Evolutionary conservation across 139 green algal genomes (phyloP).

Genomic region (Deuterostichococcus epilithicus): DNA sequence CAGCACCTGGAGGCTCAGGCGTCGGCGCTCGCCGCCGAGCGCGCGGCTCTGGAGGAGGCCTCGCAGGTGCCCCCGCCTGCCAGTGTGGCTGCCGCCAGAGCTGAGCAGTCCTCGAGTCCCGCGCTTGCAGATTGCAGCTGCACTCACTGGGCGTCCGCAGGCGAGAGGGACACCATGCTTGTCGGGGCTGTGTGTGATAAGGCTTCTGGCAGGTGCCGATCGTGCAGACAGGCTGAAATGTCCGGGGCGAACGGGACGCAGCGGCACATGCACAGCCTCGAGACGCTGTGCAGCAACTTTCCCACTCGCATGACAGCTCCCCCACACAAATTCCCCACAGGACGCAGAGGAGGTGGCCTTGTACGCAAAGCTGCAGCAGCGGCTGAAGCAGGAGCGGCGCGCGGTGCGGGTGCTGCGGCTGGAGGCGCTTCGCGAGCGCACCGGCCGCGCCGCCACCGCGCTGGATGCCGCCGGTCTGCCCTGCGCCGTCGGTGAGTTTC

Average conservation of each 20-base stretch:
- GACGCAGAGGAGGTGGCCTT: background rate
- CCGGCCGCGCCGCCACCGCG: background rate
- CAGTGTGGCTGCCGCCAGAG: too few species aligned
- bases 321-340: too few species aligned
- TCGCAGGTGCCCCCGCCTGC: background rate
- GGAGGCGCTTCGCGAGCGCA: conserved; percentile 24
- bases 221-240: too few species aligned
- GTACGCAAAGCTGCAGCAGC: conserved; percentile 36
- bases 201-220: too few species aligned
- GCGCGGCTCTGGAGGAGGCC: background rate
- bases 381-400: conserved; percentile 35
- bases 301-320: too few species aligned
- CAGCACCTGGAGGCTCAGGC: conserved; percentile 28
- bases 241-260: too few species aligned
- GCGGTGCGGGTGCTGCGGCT: conserved; percentile 25
- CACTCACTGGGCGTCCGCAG: too few species aligned
- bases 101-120: too few species aligned
- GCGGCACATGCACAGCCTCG: too few species aligned
- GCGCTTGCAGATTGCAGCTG: too few species aligned
- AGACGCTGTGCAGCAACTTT: background rate
- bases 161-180: too few species aligned
- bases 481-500: background rate
- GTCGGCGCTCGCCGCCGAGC: background rate
- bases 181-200: too few species aligned
- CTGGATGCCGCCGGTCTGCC: conserved; percentile 3